Evolutionary conservation across 108 stramenopile genomes (phyloP).

Genomic region (Nitzschia putrida): DNA sequence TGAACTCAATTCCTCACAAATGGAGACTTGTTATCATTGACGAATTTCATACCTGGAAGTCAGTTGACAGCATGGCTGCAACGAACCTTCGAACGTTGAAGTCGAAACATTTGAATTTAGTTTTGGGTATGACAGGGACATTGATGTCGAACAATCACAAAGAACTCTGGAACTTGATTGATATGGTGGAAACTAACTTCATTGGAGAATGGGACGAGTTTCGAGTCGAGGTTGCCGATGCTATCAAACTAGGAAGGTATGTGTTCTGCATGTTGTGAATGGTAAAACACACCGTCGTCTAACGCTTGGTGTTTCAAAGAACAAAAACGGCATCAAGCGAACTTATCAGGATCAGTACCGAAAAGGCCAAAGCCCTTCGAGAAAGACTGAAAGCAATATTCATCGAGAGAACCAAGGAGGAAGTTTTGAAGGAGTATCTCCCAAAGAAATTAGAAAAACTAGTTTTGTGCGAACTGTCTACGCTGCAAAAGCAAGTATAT

Average conservation of each 20-base stretch:
- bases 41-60: conserved; percentile 83
- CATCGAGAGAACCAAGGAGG: conserved; percentile 64
- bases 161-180: conserved; percentile 76
- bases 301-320: not conserved
- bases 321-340: conserved; percentile 4
- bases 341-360: conserved; percentile 37
- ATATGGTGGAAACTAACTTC: conserved; percentile 65
- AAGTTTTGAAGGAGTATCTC: conserved; percentile 58
- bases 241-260: conserved; percentile 69
- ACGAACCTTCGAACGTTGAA: conserved; percentile 42
- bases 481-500: conserved; percentile 77
- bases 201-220: conserved; percentile 66
- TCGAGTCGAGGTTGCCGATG: conserved; percentile 41
- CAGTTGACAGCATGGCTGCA: conserved; percentile 17
- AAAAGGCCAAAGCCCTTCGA: conserved; percentile 43
- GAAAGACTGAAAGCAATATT: conserved; percentile 49
- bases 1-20: conserved; percentile 29
- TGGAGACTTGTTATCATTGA: conserved; percentile 87
- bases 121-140: conserved; percentile 65
- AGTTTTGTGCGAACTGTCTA: conserved; percentile 76
- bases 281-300: no score
- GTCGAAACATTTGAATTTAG: conserved; percentile 19
- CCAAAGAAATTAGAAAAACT: conserved; percentile 79
- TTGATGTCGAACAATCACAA: conserved; percentile 74
- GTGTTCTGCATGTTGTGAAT: conserved; percentile 8